These are phyloP conservation scores for Eucalyptus tenuipes DNA, from an alignment of 345 rosid genomes.

Conservation along the genomic window DNA sequence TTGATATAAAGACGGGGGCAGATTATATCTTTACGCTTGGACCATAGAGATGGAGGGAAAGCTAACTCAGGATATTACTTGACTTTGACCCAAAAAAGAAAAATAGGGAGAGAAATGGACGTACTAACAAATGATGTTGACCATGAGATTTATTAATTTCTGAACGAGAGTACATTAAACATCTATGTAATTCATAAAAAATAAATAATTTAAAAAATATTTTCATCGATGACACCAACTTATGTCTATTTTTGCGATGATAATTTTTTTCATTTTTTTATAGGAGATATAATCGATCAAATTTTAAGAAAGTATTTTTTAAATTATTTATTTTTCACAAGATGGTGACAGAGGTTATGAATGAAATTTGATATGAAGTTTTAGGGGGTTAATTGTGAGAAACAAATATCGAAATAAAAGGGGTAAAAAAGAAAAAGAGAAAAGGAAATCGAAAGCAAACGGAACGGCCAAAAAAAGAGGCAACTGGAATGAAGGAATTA, in stretches of 20 bases:
- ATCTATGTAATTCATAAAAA: no score
- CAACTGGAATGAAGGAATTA: neutral
- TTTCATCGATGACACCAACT: no score
- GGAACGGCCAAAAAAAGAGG: neutral
- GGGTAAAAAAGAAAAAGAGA: neutral
- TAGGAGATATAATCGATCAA: no score
- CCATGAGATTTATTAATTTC: neutral
- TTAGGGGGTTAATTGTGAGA: neutral
- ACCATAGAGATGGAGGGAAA: neutral
- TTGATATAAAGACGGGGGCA: neutral
- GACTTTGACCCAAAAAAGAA: neutral
- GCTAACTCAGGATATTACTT: neutral
- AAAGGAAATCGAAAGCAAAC: neutral
- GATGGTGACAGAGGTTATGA: no score
- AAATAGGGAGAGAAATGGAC: neutral
- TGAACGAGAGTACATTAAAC: neutral
- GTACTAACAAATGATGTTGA: neutral
- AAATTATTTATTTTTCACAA: no score
- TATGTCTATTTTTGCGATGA: fast-evolving
- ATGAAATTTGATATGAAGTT: neutral
- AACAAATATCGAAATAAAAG: neutral
- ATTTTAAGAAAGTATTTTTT: no score
- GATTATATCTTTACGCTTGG: neutral
- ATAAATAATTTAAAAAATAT: no score
- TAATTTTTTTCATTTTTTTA: no score